Percentiles rank a stretch among this genome's conserved stretches.
Conservation (phyloP, 164 flowering plant genomes). For the Stephania cephalantha region DNA sequence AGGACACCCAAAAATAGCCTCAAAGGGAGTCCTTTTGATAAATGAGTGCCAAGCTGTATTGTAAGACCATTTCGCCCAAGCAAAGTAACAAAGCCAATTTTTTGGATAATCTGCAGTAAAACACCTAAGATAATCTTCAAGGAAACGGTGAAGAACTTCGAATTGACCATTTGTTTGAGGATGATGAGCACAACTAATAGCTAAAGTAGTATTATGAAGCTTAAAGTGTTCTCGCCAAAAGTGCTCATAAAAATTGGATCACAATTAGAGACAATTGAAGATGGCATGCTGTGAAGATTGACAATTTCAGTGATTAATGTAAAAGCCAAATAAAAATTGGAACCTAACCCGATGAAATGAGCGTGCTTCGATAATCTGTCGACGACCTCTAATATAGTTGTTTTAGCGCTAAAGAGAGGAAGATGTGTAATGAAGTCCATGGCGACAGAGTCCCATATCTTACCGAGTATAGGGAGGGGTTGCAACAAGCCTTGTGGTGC, state of each 20-base stretch:
- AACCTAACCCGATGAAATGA: not conserved
- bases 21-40: no score
- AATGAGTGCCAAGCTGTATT: no score
- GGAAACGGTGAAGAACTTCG: not conserved
- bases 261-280: slow-evolving; percentile 1
- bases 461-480: no score
- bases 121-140: not conserved
- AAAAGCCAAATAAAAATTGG: not conserved
- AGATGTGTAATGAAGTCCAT: slow-evolving; percentile 11
- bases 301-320: not conserved
- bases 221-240: slow-evolving; percentile 1
- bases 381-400: not conserved
- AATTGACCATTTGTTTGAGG: slow-evolving; percentile 7
- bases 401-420: not conserved
- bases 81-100: no score
- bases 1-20: no score
- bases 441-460: not conserved
- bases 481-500: no score
- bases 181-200: not conserved
- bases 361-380: not conserved
- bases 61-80: no score
- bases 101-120: not conserved
- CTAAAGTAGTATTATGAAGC: not conserved
- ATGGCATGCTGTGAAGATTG: not conserved
- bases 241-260: slow-evolving; percentile 3